Evolutionary conservation across 768 basidiomycete species (phyloP), one percentile per base, ranked within the genome.

Genomic region (Mycena leptocephala): DNA sequence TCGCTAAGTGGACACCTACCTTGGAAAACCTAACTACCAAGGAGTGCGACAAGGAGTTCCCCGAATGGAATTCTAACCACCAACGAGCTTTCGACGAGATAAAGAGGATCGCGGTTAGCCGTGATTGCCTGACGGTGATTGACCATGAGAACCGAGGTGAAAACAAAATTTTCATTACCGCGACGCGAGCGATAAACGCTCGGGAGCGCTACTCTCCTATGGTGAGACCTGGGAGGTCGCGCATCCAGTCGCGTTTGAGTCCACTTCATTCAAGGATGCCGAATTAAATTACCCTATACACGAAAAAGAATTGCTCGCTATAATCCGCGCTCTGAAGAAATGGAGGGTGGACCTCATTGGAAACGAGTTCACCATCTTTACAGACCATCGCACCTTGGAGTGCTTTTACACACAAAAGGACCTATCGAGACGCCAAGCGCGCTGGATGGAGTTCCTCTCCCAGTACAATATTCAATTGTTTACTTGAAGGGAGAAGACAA

Each of bases 351-450:
- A 81, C 41, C 65, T 78, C 0, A 35, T 79, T n/a, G 75, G 79
- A 13, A 63, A 68, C 26, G 30, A 30, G 3, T 70, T 79, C 83
- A 2, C 26, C 0, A 78, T 87, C 13, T 83, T 63, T 56, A 86
- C 85, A 0, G 85, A 86, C 73, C 87, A 87, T 64, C 73, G 80
- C 1, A 83, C 85, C 0, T 75, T 85, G 3, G 82, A 86, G 63
- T 72, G 80, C 24, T 83, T 87, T 41, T 10, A 74, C 2, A 72
- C 73, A 16, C n/a, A n/a, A n/a, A n/a, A n/a, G n/a, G n/a, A n/a
- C n/a, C n/a, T n/a, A n/a, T n/a, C n/a, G n/a, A n/a, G n/a, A n/a
- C n/a, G n/a, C n/a, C n/a, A n/a, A n/a, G n/a, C n/a, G n/a, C n/a
- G n/a, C n/a, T n/a, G n/a, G n/a, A n/a, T n/a, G n/a, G n/a, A n/a